phyloP scores from a whole-genome alignment of 108 stramenopile genomes.

The Discostella pseudostelligera region DNA sequence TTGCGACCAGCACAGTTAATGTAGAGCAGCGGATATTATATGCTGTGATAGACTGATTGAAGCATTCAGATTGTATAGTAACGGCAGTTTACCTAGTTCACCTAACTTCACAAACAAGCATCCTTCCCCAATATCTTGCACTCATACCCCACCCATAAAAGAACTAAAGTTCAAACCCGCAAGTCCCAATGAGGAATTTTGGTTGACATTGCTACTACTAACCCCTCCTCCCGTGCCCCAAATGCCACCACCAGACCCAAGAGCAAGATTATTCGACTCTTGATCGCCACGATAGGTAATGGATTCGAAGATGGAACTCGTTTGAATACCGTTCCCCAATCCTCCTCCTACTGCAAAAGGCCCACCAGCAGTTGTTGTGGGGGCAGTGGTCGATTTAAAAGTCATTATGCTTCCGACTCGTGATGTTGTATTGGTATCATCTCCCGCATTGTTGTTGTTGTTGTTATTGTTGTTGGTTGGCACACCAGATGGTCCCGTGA shows the following conservation, averaged over 20 bases:
- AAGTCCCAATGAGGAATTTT: constrained; percentile 7
- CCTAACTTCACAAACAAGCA: too few relatives aligned
- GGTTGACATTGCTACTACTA: constrained; percentile 1
- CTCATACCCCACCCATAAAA: too few relatives aligned
- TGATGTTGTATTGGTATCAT: constrained; percentile 19
- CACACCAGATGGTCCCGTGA: constrained; percentile 36
- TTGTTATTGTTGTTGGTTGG: constrained; percentile 21
- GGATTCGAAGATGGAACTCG: too few relatives aligned
- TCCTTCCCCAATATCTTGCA: too few relatives aligned
- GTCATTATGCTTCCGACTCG: constrained; percentile 43
- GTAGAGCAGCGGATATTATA: too few relatives aligned
- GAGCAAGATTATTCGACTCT: too few relatives aligned
- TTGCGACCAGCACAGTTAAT: too few relatives aligned
- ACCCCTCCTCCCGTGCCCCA: constrained; percentile 1
- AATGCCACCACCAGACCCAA: constrained; percentile 2
- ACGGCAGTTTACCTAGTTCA: too few relatives aligned
- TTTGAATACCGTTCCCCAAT: background rate
- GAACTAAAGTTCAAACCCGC: constrained; percentile 33
- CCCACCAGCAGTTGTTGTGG: background rate
- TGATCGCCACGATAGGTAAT: too few relatives aligned
- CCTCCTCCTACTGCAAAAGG: constrained; percentile 8
- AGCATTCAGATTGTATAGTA: too few relatives aligned
- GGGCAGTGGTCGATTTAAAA: constrained; percentile 22
- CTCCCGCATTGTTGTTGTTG: constrained; percentile 19
- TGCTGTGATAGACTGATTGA: too few relatives aligned